Base-by-base conservation (phyloP, 768 basidiomycete species). In the Auricularia sp. region DNA sequence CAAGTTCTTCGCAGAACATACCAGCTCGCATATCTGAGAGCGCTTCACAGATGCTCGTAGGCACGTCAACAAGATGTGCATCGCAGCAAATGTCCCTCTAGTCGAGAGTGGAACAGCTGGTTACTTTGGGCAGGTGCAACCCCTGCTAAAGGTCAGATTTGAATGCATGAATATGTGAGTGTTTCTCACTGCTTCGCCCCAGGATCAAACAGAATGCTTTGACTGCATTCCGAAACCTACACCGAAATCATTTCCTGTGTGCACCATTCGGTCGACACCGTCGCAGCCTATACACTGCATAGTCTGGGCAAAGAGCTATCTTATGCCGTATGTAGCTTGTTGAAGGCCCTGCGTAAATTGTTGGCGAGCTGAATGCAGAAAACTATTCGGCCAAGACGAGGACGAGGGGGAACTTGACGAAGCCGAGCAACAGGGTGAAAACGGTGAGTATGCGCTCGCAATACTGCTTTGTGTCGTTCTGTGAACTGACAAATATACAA, bases 201-300 rank as follows among this genome's bases (percentile, higher is more conserved):
- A 96, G 93, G 90, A 93, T 70, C 78, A 79, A 34, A 91, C 92
- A 1, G 95, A 98, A 72, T 99, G 97, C 75, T 98, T 95, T 71
- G 95, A 98, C 71, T 99, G 97, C 69, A 81, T 91, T n/a, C 84
- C 88, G 3, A 98, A 98, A 73, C 88, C 89, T 1, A 89, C 90
- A 0, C 93, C 94, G 0, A 98, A 94, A 73, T 89, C 92, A 0
- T 98, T 93, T 72, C 95, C 97, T 0, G 95, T 98, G 10, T 99
- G 97, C 74, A 98, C 97, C 0, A 98, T 99, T 68, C 87, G 96
- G 44, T 93, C 93, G 2, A 98, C 97, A 0, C 97, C 97, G 0
- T 92, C 90, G 64, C 95, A 96, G 68, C 93, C 97, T 0, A 97
- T 98, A 61, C 97, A 99, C 71, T 99, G 96, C 71, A 98, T 99